Conservation (phyloP, 177 flowering plant genomes). For the Tripterygium wilfordii region DNA sequence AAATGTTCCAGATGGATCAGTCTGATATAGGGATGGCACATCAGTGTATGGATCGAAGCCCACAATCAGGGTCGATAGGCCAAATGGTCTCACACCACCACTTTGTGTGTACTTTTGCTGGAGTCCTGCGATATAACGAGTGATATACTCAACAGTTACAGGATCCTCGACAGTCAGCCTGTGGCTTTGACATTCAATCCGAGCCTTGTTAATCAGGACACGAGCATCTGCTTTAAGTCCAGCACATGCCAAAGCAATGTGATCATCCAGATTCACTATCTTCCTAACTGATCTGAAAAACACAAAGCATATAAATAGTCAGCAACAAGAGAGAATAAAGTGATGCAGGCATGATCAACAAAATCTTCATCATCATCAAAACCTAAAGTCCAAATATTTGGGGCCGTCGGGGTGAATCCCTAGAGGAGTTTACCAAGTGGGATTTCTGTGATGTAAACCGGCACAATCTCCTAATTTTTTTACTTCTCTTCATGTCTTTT, state of each 20-base stretch:
- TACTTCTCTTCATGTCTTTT: too few relatives aligned
- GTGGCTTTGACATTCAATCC: constrained; percentile 95
- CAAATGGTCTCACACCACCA: constrained; percentile 99
- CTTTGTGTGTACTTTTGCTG: constrained; percentile 98
- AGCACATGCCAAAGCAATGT: constrained; percentile 93
- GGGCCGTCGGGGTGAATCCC: too few relatives aligned
- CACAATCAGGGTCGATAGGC: constrained; percentile 87
- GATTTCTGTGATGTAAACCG: too few relatives aligned
- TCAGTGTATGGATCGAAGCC: constrained; percentile 92
- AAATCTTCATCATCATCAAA: too few relatives aligned
- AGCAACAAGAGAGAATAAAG: too few relatives aligned
- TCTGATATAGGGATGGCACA: constrained; percentile 85
- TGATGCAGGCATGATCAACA: too few relatives aligned
- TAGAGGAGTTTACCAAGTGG: too few relatives aligned
- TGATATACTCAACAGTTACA: constrained; percentile 90
- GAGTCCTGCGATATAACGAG: constrained; percentile 94
- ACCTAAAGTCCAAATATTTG: too few relatives aligned
- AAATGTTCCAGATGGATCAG: constrained; percentile 97
- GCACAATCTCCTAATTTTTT: too few relatives aligned
- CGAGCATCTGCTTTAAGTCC: constrained; percentile 97
- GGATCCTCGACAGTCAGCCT: constrained; percentile 92
- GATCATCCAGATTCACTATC: constrained; percentile 81
- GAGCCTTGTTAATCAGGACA: constrained; percentile 74
- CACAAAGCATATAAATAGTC: too few relatives aligned
- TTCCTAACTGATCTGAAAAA: constrained; percentile 86